Conservation (phyloP, 495 filamentous ascomycete genomes). For the Copromyces sp. region DNA sequence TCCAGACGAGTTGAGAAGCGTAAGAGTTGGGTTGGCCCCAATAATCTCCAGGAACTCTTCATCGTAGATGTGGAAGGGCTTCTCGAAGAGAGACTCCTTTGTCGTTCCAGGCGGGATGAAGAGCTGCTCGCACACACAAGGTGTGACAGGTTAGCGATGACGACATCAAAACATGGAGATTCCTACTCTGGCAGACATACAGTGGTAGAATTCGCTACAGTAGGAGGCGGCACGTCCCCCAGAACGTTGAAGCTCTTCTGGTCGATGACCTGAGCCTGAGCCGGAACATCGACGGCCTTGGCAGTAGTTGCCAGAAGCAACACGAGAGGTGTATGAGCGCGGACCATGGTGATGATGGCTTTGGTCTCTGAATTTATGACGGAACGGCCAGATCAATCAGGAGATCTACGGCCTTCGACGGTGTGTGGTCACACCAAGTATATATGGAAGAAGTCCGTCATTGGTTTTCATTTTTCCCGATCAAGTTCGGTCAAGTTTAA, state of each 20-base stretch:
- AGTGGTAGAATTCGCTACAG: constrained; percentile 13
- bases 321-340: not conserved
- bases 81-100: constrained; percentile 18
- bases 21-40: constrained; percentile 33
- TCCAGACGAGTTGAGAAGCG: constrained; percentile 28
- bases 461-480: not conserved
- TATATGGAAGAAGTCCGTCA: not conserved
- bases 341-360: not conserved
- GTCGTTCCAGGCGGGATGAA: constrained; percentile 28
- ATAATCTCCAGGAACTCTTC: constrained; percentile 34
- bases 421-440: not conserved
- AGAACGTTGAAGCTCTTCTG: constrained; percentile 34
- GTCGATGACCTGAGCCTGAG: constrained; percentile 34
- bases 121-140: constrained; percentile 12
- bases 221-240: constrained; percentile 17
- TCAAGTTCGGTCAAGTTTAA: not conserved
- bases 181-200: constrained; percentile 8
- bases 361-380: not conserved
- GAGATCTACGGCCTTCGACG: not conserved
- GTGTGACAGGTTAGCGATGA: not conserved
- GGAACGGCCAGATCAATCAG: not conserved
- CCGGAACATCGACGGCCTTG: constrained; percentile 13
- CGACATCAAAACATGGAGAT: not conserved
- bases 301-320: not conserved
- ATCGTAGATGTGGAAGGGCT: constrained; percentile 39